Evolutionary conservation across 1,139 yeast genomes (phyloP).

Genomic region (Eremothecium coryli): DNA sequence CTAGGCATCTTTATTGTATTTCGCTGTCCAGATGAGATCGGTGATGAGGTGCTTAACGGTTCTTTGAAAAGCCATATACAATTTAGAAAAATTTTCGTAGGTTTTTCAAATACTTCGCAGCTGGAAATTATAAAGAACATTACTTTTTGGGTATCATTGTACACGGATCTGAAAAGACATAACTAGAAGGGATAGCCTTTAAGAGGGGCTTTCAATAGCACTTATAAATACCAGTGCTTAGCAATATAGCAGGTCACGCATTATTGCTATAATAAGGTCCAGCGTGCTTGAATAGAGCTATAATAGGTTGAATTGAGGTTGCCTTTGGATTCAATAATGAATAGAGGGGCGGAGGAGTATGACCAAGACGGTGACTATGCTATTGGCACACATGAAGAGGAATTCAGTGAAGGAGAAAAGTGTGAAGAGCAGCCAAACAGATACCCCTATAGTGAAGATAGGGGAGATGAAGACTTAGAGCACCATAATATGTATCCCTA

Average conservation of each 20-base stretch:
- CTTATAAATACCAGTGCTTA: too few species aligned
- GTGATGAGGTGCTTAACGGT: too few species aligned
- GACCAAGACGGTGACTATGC: conserved; percentile 22
- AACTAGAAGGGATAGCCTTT: too few species aligned
- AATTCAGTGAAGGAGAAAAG: neutral
- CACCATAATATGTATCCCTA: conserved; percentile 19
- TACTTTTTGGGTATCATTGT: conserved; percentile 1
- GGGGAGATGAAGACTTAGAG: conserved; percentile 13
- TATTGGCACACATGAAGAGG: neutral
- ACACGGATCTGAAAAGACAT: neutral
- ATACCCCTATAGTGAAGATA: too few species aligned
- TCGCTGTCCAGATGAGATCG: conserved; percentile 6
- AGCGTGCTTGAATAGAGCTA: too few species aligned
- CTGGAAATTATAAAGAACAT: neutral
- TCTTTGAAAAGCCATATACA: conserved; percentile 1
- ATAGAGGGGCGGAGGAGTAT: conserved; percentile 8
- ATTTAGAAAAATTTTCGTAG: too few species aligned
- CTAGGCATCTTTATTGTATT: conserved; percentile 59
- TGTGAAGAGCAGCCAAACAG: neutral
- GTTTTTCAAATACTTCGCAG: too few species aligned
- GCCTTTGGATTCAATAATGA: neutral
- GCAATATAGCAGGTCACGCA: too few species aligned
- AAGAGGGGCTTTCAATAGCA: too few species aligned
- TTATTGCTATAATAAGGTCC: too few species aligned
- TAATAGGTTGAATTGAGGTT: too few species aligned